A percentile compares a stretch with the other conserved stretches of the same genome.
Evolutionary conservation across 495 filamentous ascomycete species (phyloP).

Genomic region (Cetradonia linearis): DNA sequence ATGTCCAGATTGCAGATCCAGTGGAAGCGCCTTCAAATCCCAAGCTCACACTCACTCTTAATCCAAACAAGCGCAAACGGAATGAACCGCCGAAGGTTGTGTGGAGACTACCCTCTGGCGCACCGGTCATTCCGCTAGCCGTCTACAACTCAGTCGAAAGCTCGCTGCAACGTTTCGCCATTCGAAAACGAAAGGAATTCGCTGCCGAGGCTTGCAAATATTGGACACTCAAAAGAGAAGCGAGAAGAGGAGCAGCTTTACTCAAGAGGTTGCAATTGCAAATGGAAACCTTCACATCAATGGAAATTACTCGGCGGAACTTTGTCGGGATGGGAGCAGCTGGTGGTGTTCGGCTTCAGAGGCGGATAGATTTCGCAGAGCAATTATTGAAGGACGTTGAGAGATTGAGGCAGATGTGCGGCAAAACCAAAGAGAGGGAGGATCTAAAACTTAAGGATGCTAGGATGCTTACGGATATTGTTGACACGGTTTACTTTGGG

Average conservation of each 20-base stretch:
- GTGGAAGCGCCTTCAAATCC: constrained; percentile 28
- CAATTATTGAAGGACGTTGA: constrained; percentile 65
- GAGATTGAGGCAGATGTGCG: constrained; percentile 55
- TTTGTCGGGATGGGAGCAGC: constrained; percentile 83
- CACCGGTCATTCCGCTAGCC: constrained; percentile 81
- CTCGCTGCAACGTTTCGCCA: constrained; percentile 65
- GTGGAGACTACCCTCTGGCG: constrained; percentile 92
- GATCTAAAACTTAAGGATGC: constrained; percentile 62
- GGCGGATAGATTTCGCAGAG: constrained; percentile 81
- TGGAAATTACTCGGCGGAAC: constrained; percentile 90
- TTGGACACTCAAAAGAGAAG: constrained; percentile 95
- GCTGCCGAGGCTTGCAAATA: constrained; percentile 88
- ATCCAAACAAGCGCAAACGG: constrained; percentile 67
- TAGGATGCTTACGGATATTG: constrained; percentile 59
- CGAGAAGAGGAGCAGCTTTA: constrained; percentile 78
- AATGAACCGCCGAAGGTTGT: constrained; percentile 53
- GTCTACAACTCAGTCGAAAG: constrained; percentile 72
- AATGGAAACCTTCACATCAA: constrained; percentile 88
- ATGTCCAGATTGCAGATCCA: constrained; percentile 26
- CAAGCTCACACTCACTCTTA: constrained; percentile 50
- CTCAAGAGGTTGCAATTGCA: constrained; percentile 88
- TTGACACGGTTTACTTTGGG: constrained; percentile 87
- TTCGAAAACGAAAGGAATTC: constrained; percentile 82
- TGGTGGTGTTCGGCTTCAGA: constrained; percentile 63
- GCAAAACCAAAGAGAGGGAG: constrained; percentile 62